A percentile compares a stretch with the other conserved stretches of the same genome.
Conservation (phyloP, 2,329 filamentous ascomycete species). For the Colletotrichum phormii region DNA sequence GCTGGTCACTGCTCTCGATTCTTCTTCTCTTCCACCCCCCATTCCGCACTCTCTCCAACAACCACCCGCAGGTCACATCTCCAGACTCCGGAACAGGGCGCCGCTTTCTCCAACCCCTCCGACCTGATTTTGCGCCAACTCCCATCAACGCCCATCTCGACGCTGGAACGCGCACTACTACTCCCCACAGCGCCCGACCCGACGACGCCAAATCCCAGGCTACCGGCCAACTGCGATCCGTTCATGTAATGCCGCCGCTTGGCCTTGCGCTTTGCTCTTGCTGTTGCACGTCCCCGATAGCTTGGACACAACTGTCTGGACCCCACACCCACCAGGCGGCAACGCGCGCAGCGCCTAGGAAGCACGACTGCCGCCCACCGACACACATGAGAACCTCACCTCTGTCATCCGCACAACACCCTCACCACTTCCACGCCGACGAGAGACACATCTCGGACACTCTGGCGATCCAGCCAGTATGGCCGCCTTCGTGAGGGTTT, state of each 20-base stretch:
- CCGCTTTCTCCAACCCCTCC: conserved; percentile 17
- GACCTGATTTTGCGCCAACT: conserved; percentile 25
- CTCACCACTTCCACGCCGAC: conserved; percentile 10
- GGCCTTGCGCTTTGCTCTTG: conserved; percentile 31
- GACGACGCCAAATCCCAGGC: conserved; percentile 17
- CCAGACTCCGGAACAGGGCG: not conserved
- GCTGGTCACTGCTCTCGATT: conserved; percentile 5
- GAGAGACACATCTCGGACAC: conserved; percentile 11
- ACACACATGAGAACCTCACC: conserved; percentile 37
- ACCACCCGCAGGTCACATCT: conserved; percentile 10
- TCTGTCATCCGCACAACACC: conserved; percentile 11
- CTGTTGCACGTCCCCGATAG: conserved; percentile 32
- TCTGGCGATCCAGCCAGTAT: conserved; percentile 49
- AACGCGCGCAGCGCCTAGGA: conserved; percentile 37
- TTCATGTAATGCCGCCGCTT: conserved; percentile 36
- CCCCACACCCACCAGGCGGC: conserved; percentile 37
- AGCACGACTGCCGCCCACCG: conserved; percentile 36
- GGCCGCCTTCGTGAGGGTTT: conserved; percentile 92
- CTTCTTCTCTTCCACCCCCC: conserved; percentile 9
- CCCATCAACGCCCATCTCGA: conserved; percentile 2
- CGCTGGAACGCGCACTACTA: conserved; percentile 20
- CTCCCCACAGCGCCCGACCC: conserved; percentile 11
- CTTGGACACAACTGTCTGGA: conserved; percentile 35
- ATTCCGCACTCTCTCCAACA: conserved; percentile 5
- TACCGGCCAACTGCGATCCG: conserved; percentile 14